These are phyloP conservation scores for Parathielavia appendiculata DNA, from an alignment of 495 filamentous ascomycete genomes.

Conservation along the genomic window DNA sequence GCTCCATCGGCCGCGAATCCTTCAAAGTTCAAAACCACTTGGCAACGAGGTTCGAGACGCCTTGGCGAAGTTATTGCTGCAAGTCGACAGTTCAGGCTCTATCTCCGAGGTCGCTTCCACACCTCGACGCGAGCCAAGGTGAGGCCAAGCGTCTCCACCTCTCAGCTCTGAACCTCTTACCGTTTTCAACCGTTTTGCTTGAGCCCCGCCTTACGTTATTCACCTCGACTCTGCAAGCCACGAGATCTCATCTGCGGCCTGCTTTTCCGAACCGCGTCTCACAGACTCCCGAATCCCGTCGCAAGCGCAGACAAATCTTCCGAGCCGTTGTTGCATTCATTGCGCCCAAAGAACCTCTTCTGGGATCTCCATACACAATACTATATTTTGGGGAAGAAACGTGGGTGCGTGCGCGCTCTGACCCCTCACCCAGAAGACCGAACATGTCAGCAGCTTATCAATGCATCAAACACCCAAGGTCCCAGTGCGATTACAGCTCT, in stretches of 20 bases:
- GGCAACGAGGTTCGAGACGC: no score
- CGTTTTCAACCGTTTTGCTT: background rate
- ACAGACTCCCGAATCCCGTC: background rate
- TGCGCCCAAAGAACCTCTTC: background rate
- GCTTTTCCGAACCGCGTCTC: slow-evolving; percentile 1
- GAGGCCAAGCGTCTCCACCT: background rate
- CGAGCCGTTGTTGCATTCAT: background rate
- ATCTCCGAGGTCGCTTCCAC: no score
- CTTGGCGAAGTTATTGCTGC: background rate
- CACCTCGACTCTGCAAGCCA: background rate
- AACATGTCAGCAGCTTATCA: no score
- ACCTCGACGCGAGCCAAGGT: background rate
- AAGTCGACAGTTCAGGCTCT: no score
- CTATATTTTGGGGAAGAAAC: no score
- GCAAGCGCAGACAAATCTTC: background rate
- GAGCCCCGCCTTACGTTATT: no score
- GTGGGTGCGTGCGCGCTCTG: background rate
- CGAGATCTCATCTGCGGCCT: background rate
- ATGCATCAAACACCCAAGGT: no score
- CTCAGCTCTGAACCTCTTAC: background rate
- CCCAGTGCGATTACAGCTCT: no score
- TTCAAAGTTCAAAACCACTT: background rate
- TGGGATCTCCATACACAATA: background rate
- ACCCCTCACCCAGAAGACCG: background rate
- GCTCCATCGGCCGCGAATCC: no score